Percentiles rank a stretch among this genome's conserved stretches.
These are phyloP conservation scores for Metarhizium rileyi DNA, from an alignment of 2,329 filamentous ascomycete genomes.

Conservation along the genomic window DNA sequence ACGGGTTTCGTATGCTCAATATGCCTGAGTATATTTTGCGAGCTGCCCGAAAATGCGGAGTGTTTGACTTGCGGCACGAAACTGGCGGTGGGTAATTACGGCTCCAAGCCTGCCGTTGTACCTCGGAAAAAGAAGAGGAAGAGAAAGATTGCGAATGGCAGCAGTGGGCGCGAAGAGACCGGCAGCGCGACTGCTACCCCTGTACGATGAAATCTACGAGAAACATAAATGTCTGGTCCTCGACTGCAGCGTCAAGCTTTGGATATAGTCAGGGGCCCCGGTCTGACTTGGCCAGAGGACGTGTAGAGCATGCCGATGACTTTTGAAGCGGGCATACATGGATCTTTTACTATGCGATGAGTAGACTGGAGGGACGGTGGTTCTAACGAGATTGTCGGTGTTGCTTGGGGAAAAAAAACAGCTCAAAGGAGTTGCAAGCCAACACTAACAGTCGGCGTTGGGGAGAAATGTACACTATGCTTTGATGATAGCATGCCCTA, in stretches of 20 bases:
- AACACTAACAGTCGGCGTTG: neutral
- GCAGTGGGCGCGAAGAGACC: conserved; percentile 42
- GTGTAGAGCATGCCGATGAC: too few species aligned
- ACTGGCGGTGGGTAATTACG: conserved; percentile 66
- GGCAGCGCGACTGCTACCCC: conserved; percentile 53
- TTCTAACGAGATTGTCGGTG: too few species aligned
- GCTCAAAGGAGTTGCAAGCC: neutral
- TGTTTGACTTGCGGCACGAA: conserved; percentile 79
- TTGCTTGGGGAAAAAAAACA: too few species aligned
- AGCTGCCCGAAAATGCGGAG: conserved; percentile 48
- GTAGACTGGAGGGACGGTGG: too few species aligned
- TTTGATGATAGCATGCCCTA: neutral
- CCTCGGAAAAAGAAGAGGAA: conserved; percentile 66
- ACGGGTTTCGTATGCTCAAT: conserved; percentile 94
- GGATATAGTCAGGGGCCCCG: too few species aligned
- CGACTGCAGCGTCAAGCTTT: too few species aligned
- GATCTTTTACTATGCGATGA: too few species aligned
- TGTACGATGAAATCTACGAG: conserved; percentile 24
- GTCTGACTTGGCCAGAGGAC: too few species aligned
- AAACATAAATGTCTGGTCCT: too few species aligned
- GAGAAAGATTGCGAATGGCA: conserved; percentile 48
- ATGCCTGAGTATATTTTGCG: conserved; percentile 89
- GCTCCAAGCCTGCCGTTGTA: conserved; percentile 66
- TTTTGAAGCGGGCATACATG: too few species aligned
- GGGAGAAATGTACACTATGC: neutral